Conservation (phyloP, 148 eudicot species). For the Dianthus caryophyllus region DNA sequence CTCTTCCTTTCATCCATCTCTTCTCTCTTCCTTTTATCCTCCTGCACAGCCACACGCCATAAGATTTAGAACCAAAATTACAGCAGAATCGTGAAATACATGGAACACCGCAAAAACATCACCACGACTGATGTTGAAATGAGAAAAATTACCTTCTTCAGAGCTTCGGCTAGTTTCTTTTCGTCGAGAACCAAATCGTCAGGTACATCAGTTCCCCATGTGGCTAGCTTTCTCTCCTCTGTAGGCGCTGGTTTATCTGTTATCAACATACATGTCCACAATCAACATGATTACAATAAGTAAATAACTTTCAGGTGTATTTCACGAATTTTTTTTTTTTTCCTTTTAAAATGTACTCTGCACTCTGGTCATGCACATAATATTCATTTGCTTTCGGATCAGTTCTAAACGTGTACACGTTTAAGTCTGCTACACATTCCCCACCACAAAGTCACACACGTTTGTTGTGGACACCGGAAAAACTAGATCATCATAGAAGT, state of each 20-base stretch:
- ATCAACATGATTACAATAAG: neutral
- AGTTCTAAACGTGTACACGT: too few relatives aligned
- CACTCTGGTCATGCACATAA: too few relatives aligned
- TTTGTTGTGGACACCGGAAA: too few relatives aligned
- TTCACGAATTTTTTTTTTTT: too few relatives aligned
- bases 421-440: too few relatives aligned
- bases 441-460: too few relatives aligned
- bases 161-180: conserved; percentile 74
- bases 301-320: too few relatives aligned
- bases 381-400: too few relatives aligned
- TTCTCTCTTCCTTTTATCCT: conserved; percentile 71
- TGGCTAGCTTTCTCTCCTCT: conserved; percentile 69
- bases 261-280: conserved; percentile 7
- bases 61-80: neutral
- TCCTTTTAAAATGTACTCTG: too few relatives aligned
- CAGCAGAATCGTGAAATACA: neutral
- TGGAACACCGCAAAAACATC: neutral
- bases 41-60: conserved; percentile 33
- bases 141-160: conserved; percentile 55
- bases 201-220: conserved; percentile 89
- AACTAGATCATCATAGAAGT: too few relatives aligned
- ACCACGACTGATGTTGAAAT: neutral
- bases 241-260: conserved; percentile 49
- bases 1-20: conserved; percentile 86
- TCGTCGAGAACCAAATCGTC: conserved; percentile 80